Evolutionary conservation across 2,329 filamentous ascomycete species (phyloP).

Genomic region (Botrytis byssoidea): DNA sequence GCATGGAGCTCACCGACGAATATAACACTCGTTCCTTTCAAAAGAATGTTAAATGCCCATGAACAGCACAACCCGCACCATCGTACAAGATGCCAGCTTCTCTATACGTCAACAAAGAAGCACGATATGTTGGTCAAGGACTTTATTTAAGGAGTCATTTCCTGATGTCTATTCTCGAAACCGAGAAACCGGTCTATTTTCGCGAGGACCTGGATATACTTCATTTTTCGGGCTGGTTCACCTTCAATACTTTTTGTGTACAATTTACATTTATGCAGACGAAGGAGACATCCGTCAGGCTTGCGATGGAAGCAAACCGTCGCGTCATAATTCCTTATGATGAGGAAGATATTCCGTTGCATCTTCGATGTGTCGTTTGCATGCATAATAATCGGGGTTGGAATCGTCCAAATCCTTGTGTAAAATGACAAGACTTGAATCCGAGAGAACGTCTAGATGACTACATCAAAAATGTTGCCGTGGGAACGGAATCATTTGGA

Average conservation of each 20-base stretch:
- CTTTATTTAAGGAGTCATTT: background rate
- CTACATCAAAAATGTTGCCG: background rate
- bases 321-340: background rate
- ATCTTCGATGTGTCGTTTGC: background rate
- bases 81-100: background rate
- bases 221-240: constrained; percentile 10
- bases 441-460: background rate
- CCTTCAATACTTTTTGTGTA: constrained; percentile 4
- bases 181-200: background rate
- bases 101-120: background rate
- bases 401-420: background rate
- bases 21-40: background rate
- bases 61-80: background rate
- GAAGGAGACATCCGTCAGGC: background rate
- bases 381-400: background rate
- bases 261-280: background rate
- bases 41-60: background rate
- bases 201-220: background rate
- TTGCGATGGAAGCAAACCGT: background rate
- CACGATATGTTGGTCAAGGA: background rate
- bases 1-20: background rate
- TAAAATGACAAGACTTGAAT: background rate
- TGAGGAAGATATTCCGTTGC: background rate
- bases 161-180: background rate
- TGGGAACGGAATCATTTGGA: background rate